phyloP scores from a whole-genome alignment of 2,329 filamentous ascomycete genomes.

The Aspergillus sclerotialis region DNA sequence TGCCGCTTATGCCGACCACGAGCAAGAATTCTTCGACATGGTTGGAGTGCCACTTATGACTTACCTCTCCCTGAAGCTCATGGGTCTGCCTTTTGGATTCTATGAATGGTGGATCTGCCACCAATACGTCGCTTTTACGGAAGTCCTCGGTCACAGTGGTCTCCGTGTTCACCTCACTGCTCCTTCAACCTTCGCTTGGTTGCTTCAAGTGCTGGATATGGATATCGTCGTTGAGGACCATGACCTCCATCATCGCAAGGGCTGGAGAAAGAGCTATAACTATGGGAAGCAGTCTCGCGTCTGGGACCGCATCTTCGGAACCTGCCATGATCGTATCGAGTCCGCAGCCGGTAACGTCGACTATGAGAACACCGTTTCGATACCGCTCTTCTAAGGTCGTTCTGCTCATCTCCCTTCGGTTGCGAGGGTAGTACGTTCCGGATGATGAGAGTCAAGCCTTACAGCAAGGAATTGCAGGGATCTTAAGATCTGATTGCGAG shows the following conservation, averaged over 20 bases:
- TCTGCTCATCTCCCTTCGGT: not conserved
- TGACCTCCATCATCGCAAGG: conserved; percentile 2
- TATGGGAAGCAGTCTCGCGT: conserved; percentile 2
- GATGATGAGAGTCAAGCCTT: too few relatives aligned
- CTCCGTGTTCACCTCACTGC: conserved; percentile 1
- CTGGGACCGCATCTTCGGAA: conserved; percentile 3
- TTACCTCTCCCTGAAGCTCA: not conserved
- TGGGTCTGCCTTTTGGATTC: conserved; percentile 1
- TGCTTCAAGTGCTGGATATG: not conserved
- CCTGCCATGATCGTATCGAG: conserved; percentile 1
- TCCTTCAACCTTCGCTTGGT: not conserved
- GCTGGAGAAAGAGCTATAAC: conserved; percentile 2
- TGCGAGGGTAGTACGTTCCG: too few relatives aligned
- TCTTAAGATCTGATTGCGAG: too few relatives aligned
- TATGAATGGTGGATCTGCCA: conserved; percentile 4
- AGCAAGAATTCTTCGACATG: conserved; percentile 3
- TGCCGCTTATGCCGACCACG: conserved; percentile 2
- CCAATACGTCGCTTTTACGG: conserved; percentile 2
- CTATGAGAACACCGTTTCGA: not conserved
- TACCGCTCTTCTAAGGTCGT: conserved; percentile 1
- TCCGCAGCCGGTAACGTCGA: not conserved
- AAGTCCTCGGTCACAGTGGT: conserved; percentile 2
- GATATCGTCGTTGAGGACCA: conserved; percentile 3
- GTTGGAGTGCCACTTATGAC: conserved; percentile 2
- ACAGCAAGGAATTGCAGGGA: too few relatives aligned